Base-by-base conservation (phyloP, 345 rosid genomes). In the Conringia planisiliqua region DNA sequence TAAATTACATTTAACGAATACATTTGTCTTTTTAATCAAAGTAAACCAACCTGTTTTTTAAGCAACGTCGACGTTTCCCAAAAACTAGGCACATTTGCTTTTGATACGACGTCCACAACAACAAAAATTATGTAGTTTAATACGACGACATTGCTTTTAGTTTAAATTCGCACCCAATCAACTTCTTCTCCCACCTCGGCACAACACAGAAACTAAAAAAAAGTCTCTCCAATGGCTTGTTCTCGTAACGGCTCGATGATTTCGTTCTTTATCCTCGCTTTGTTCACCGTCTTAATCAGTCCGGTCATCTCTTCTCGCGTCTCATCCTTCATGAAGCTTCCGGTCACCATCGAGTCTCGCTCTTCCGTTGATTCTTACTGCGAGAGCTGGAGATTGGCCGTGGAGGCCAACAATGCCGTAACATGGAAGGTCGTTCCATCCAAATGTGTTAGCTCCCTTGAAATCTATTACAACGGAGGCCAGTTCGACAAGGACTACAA, bases 391-490 rank as follows among this genome's bases (percentile, higher is more conserved):
- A 79, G 91, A 57, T 68, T 86, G 51, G 82, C 97, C 29, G 84
- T 84, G 4, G 98, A 93, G 82, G 86, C 93, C 46, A 86, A 89
- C 85, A 78, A 90, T 82, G 98, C 90, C 20, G 90, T 93, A n/a
- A 10, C 2, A 38, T 93, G 93, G 93, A 7, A 30, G 9, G 32
- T 2, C n/a, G 33, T 87, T 54, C 93, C 98, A 3, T 52, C 81
- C 38, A 38, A 78, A 38, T 93, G 98, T 81, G 2, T 9, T 9
- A 29, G 47, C 26, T 86, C 55, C 71, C 77, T 86, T 9, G 18
- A 12, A 56, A 35, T 52, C 58, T 93, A 93, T 83, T 65, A 83
- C 72, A 82, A 81, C 24, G 80, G 82, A 18, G 84, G 72, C 4
- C 84, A 79, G 47, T 89, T 82, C 81, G 35, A 30, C 6, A 86